Percentiles rank a stretch among this genome's conserved stretches.
Evolutionary conservation across 331 rosid genomes (phyloP).

Genomic region (Prunus yedoensis): DNA sequence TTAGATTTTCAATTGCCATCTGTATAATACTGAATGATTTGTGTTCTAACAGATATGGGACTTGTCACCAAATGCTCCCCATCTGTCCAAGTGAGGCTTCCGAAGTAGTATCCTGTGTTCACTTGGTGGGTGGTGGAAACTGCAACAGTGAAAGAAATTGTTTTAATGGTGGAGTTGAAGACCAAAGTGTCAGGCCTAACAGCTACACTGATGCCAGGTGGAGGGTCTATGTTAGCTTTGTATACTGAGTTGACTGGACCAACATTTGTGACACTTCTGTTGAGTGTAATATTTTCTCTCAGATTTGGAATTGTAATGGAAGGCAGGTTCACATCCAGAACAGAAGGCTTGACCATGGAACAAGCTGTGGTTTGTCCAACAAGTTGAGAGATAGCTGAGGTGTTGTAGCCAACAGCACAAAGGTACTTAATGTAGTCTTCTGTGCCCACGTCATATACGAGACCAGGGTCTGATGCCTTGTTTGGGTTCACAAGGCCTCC

Average conservation of each 20-base stretch:
- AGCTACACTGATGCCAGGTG: not conserved
- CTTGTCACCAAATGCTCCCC: conserved; percentile 11
- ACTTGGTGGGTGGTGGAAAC: conserved; percentile 17
- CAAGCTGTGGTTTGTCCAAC: conserved; percentile 23
- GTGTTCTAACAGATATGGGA: conserved; percentile 21
- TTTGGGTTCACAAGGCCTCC: conserved; percentile 16
- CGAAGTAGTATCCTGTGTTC: conserved; percentile 24
- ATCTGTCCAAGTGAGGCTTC: conserved; percentile 23
- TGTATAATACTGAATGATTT: conserved; percentile 2
- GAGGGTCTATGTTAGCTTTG: conserved; percentile 17
- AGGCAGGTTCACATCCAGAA: conserved; percentile 40
- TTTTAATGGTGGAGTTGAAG: conserved; percentile 11
- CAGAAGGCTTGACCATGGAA: conserved; percentile 21
- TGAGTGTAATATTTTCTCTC: conserved; percentile 16
- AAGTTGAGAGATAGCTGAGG: conserved; percentile 28
- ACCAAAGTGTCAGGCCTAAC: conserved; percentile 16
- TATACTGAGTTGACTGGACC: conserved; percentile 31
- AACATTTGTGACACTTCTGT: conserved; percentile 44
- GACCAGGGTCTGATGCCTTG: conserved; percentile 41
- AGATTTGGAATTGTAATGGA: conserved; percentile 41
- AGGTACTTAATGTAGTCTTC: conserved; percentile 36
- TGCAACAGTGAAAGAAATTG: conserved; percentile 4
- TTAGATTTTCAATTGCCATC: not conserved
- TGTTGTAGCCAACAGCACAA: conserved; percentile 30
- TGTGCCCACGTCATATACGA: conserved; percentile 35